Evolutionary conservation across 768 basidiomycete species (phyloP).

Genomic region (Peribolospora baueri): DNA sequence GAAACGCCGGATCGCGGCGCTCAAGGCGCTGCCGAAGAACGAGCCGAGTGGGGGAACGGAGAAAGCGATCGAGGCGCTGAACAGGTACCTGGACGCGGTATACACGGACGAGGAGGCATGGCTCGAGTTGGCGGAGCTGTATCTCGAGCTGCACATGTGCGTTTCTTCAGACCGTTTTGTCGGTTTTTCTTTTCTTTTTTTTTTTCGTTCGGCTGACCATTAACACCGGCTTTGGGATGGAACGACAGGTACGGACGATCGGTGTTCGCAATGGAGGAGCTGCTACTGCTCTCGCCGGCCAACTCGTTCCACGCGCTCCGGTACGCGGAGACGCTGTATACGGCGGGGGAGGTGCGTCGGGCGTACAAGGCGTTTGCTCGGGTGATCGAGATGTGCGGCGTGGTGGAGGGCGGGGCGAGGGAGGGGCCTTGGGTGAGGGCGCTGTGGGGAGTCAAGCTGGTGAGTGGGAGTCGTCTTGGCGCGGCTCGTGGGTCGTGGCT

Average conservation of each 20-base stretch:
- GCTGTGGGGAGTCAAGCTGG: conserved; percentile 65
- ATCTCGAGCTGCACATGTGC: too few relatives aligned
- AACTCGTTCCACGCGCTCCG: conserved; percentile 61
- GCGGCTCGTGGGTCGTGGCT: too few relatives aligned
- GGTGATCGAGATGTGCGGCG: conserved; percentile 39
- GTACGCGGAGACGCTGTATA: conserved; percentile 66
- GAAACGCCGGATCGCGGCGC: too few relatives aligned
- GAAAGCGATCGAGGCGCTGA: too few relatives aligned
- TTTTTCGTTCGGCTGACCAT: background rate
- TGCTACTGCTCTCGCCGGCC: conserved; percentile 51
- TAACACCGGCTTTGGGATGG: too few relatives aligned
- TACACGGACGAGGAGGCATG: too few relatives aligned
- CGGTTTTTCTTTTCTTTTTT: background rate
- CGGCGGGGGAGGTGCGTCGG: conserved; percentile 45
- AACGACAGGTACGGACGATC: conserved; percentile 38
- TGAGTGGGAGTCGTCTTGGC: conserved; percentile 20
- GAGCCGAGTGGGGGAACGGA: too few relatives aligned
- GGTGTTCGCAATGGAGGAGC: conserved; percentile 53
- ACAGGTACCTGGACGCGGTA: too few relatives aligned
- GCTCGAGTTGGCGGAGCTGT: too few relatives aligned
- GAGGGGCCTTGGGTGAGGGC: conserved; percentile 37
- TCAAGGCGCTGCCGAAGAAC: too few relatives aligned
- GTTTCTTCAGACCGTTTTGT: background rate
- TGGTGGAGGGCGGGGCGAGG: conserved; percentile 24
- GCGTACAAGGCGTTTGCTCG: conserved; percentile 55